Conservation (phyloP, 2,329 filamentous ascomycete species). For the Annulohypoxylon truncatum region DNA sequence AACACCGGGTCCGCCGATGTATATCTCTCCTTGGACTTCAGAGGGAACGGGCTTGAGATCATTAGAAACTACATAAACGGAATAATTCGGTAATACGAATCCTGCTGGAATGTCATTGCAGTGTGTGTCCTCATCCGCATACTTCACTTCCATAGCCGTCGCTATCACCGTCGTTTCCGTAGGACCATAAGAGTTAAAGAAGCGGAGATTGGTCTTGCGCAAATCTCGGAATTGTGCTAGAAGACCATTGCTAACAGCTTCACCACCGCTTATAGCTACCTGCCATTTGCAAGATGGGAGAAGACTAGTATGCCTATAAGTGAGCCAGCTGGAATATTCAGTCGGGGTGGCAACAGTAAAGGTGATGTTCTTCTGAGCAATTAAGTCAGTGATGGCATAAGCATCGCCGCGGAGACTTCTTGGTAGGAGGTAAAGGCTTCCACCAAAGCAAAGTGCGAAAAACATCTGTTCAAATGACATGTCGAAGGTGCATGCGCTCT, state of each 20-base stretch:
- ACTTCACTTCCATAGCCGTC: background rate
- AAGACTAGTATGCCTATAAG: conserved; percentile 26
- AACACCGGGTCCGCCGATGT: conserved; percentile 25
- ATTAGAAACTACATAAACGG: conserved; percentile 26
- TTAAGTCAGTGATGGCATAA: conserved; percentile 50
- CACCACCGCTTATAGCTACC: conserved; percentile 37
- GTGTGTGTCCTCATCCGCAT: background rate
- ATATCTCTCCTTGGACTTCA: conserved; percentile 28
- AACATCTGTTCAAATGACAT: conserved; percentile 52
- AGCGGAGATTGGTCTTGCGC: conserved; percentile 12
- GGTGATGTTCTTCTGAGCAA: conserved; percentile 50
- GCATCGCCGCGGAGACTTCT: conserved; percentile 50
- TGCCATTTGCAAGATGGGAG: conserved; percentile 27
- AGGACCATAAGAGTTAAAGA: conserved; percentile 49
- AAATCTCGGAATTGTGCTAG: conserved; percentile 24
- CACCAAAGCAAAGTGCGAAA: conserved; percentile 52
- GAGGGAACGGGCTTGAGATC: conserved; percentile 17
- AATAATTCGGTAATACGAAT: conserved; percentile 20
- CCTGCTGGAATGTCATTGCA: conserved; percentile 7
- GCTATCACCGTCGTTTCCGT: conserved; percentile 43
- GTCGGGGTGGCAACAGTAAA: conserved; percentile 56
- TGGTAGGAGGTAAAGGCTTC: conserved; percentile 52
- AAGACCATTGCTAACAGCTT: conserved; percentile 26
- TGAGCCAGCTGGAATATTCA: conserved; percentile 53
- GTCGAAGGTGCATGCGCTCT: conserved; percentile 44